Evolutionary conservation across 495 filamentous ascomycete species (phyloP).

Genomic region (Hypoxylon trugodes): DNA sequence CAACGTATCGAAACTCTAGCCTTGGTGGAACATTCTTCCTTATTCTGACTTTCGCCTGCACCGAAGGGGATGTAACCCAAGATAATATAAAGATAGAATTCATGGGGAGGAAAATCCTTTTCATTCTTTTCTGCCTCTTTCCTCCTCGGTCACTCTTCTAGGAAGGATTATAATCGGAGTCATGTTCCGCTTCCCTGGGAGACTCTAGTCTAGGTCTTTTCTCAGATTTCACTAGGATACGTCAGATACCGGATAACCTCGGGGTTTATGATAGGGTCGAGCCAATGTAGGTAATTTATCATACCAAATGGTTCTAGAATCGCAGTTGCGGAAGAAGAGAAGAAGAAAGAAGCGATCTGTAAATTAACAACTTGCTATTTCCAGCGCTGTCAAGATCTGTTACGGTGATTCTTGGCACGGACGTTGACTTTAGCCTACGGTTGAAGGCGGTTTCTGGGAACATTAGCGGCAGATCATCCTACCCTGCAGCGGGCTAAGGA

Average conservation of each 20-base stretch:
- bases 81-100: slow-evolving; percentile 25
- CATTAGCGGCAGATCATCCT: slow-evolving; percentile 23
- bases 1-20: slow-evolving; percentile 5
- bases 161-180: slow-evolving; percentile 13
- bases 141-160: neutral
- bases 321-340: slow-evolving; percentile 6
- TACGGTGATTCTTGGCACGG: slow-evolving; percentile 26
- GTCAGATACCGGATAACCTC: slow-evolving; percentile 23
- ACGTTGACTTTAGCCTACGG: slow-evolving; percentile 37
- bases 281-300: neutral
- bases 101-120: neutral
- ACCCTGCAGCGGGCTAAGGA: slow-evolving; percentile 14
- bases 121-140: neutral
- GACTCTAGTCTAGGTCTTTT: slow-evolving; percentile 10
- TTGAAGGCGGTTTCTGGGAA: slow-evolving; percentile 18
- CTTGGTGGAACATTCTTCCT: neutral
- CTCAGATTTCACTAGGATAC: slow-evolving; percentile 1
- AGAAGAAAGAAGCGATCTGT: slow-evolving; percentile 2
- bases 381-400: slow-evolving; percentile 2
- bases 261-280: slow-evolving; percentile 9
- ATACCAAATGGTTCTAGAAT: slow-evolving; percentile 27
- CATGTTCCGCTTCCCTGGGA: slow-evolving; percentile 19
- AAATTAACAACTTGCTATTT: slow-evolving; percentile 29
- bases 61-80: slow-evolving; percentile 19
- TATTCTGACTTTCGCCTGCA: neutral